Evolutionary conservation across 805 yeast genomes (phyloP).

Genomic region (Candida qinlingensis): DNA sequence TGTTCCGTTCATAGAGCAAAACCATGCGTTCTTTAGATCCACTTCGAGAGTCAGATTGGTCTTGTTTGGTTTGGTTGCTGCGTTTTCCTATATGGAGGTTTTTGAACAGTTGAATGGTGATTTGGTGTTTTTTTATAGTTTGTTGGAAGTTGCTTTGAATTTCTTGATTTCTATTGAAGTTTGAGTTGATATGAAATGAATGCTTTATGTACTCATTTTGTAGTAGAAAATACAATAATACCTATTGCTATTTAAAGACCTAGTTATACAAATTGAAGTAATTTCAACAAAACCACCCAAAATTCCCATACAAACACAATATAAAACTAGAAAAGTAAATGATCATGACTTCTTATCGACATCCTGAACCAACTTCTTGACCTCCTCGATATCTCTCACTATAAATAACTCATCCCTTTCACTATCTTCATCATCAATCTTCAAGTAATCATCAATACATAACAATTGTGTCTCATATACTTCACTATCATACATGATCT

Average conservation of each 20-base stretch:
- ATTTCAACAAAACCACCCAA: background rate
- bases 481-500: constrained; percentile 13
- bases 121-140: constrained; percentile 7
- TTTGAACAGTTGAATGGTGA: constrained; percentile 7
- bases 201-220: no score
- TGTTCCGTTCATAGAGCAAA: constrained; percentile 5
- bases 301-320: background rate
- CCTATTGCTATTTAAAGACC: background rate
- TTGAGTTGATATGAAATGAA: background rate
- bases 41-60: constrained; percentile 7
- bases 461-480: constrained; percentile 6
- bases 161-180: constrained; percentile 2
- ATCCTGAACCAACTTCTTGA: constrained; percentile 12
- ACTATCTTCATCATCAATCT: constrained; percentile 1
- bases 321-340: background rate
- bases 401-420: constrained; percentile 11
- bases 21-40: constrained; percentile 4
- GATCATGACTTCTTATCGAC: constrained; percentile 6
- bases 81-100: constrained; percentile 5
- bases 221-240: no score
- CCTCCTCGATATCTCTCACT: constrained; percentile 14
- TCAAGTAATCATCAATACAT: constrained; percentile 24
- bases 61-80: constrained; percentile 3
- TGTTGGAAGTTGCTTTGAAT: constrained; percentile 6
- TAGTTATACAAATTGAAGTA: background rate